These are phyloP conservation scores for Geotrichum fermentans DNA, from an alignment of 1,139 yeast genomes.

Conservation along the genomic window DNA sequence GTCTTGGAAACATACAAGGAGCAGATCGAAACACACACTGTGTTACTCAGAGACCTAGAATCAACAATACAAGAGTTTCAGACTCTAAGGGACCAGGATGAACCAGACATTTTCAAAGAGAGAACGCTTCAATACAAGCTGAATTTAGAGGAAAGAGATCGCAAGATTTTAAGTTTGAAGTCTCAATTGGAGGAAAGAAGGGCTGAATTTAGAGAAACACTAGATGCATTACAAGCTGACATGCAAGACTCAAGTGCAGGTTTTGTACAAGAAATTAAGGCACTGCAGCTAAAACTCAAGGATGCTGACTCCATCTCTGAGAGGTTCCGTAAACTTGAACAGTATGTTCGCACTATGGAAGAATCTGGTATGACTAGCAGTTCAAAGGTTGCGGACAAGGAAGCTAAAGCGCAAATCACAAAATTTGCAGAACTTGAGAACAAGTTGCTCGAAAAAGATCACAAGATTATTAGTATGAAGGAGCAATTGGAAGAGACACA, in stretches of 20 bases:
- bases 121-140: constrained; percentile 10
- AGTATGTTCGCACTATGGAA: constrained; percentile 28
- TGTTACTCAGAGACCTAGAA: constrained; percentile 31
- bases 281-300: constrained; percentile 27
- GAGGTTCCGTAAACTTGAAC: constrained; percentile 27
- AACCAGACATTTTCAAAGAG: constrained; percentile 7
- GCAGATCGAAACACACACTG: constrained; percentile 29
- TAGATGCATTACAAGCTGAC: constrained; percentile 33
- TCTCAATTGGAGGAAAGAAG: constrained; percentile 34
- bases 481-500: constrained; percentile 30
- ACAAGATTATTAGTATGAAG: constrained; percentile 30
- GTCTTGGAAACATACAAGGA: constrained; percentile 26
- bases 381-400: constrained; percentile 26
- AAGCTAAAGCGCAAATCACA: constrained; percentile 29
- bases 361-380: constrained; percentile 1
- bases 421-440: constrained; percentile 36
- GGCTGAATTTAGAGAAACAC: constrained; percentile 33
- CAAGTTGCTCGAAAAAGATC: constrained; percentile 33
- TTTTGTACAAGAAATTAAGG: constrained; percentile 30
- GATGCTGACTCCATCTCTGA: constrained; percentile 26
- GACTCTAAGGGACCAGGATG: constrained; percentile 18
- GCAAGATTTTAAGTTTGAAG: constrained; percentile 29
- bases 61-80: constrained; percentile 33
- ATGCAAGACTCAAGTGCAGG: constrained; percentile 30
- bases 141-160: constrained; percentile 29